phyloP scores from a whole-genome alignment of 768 basidiomycete species.

The Scleroderma citrinum region DNA sequence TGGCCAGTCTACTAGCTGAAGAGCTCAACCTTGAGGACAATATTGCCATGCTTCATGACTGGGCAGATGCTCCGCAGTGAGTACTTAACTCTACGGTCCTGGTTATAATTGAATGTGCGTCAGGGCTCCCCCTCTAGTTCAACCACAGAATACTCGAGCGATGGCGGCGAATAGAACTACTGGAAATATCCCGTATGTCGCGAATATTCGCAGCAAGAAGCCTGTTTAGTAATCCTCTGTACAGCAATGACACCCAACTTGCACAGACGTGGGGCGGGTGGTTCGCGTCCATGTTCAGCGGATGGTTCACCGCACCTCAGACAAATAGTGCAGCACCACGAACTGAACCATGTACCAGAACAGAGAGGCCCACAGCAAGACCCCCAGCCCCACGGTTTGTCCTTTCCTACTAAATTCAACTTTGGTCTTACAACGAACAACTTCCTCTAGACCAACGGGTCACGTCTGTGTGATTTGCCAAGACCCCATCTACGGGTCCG shows the following conservation, averaged over 20 bases:
- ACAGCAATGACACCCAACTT: not conserved
- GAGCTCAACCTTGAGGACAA: slow-evolving; percentile 5
- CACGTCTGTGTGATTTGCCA: slow-evolving; percentile 32
- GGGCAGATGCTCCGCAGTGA: slow-evolving; percentile 8
- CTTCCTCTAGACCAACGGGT: slow-evolving; percentile 13
- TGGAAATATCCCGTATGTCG: not conserved
- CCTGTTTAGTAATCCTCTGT: not conserved
- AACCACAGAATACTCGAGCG: not conserved
- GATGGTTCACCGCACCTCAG: not conserved
- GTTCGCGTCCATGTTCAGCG: slow-evolving; percentile 12
- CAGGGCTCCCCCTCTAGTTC: no score
- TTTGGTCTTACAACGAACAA: not conserved
- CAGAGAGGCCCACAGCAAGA: not conserved
- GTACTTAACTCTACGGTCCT: not conserved
- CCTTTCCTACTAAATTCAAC: not conserved
- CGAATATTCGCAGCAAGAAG: not conserved
- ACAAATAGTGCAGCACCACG: not conserved
- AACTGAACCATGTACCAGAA: not conserved
- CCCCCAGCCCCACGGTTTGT: slow-evolving; percentile 8
- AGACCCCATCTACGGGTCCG: slow-evolving; percentile 24
- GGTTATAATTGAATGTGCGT: not conserved
- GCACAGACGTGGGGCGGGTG: slow-evolving; percentile 16
- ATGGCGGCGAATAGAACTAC: not conserved
- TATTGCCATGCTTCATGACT: not conserved
- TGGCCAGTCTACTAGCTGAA: slow-evolving; percentile 16